These are phyloP conservation scores for Boletus speciosus DNA, from an alignment of 768 basidiomycete genomes.

Conservation along the genomic window DNA sequence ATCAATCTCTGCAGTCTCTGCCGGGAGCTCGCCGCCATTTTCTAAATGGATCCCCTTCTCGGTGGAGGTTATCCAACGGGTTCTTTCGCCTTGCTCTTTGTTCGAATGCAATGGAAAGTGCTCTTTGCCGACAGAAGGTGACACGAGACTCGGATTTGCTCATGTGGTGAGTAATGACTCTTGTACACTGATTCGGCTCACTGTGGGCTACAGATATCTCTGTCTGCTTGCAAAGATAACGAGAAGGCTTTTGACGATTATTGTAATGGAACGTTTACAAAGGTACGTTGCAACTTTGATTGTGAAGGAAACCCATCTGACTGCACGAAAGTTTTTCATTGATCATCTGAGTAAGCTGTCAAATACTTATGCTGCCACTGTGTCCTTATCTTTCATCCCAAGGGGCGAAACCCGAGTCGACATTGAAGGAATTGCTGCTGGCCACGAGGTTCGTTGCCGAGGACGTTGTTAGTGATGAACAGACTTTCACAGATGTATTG, in stretches of 20 bases:
- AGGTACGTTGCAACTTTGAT: conserved; percentile 4
- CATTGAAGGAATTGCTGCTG: conserved; percentile 19
- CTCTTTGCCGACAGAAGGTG: neutral
- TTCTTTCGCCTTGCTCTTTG: conserved; percentile 18
- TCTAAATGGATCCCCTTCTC: conserved; percentile 13
- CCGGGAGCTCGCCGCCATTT: conserved; percentile 12
- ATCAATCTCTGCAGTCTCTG: conserved; percentile 15
- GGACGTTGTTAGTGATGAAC: neutral
- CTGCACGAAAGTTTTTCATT: conserved; percentile 24
- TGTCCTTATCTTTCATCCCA: neutral
- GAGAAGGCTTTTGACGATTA: conserved; percentile 22
- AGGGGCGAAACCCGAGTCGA: conserved; percentile 23
- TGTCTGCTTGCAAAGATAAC: conserved; percentile 29
- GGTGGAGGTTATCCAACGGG: conserved; percentile 3
- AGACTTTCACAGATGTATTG: neutral
- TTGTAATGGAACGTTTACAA: conserved; percentile 19
- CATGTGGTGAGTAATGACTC: conserved; percentile 21
- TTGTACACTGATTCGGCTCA: neutral
- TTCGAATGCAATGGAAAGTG: conserved; percentile 22
- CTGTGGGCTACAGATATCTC: conserved; percentile 16
- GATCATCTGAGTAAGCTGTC: conserved; percentile 24
- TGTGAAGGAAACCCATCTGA: neutral
- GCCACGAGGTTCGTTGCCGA: conserved; percentile 21
- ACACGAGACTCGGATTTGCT: conserved; percentile 9
- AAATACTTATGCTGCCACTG: neutral